Base-by-base conservation (phyloP, 1,139 yeast genomes). In the Taphrina betulina region DNA sequence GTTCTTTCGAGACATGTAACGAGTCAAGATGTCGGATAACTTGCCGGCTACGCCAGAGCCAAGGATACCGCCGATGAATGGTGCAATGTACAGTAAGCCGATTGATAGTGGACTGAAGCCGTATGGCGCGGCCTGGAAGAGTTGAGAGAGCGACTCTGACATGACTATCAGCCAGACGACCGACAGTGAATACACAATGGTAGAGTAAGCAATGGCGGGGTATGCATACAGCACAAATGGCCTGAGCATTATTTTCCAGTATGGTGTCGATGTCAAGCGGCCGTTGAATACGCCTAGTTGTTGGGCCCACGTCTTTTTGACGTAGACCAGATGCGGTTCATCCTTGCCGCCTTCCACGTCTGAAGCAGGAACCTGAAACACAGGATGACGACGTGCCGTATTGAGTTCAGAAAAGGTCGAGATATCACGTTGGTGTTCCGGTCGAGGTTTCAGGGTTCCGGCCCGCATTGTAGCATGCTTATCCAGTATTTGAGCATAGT, bases 131-230 rank as follows among this genome's bases (percentile, higher is more conserved):
- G 67, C 65, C 16, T 72, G 66, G 63, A 80, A 81, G 26, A 80
- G 76, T 12, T 75, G 73, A 2, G 81, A 72, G 33, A 81, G 75
- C 0, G 80, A 75, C 65, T 81, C 84, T 1, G 83, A 78, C 46
- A 81, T 76, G 48, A 80, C 78, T 66, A 81, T 80, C 53, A 81
- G 73, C 83, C 83, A 81, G 19, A 81, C 82, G 23, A 81, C 82
- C 8, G 83, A 79, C 58, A 80, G 72, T 0, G 82, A 71, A 63
- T 81, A 81, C 1, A 78, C 67, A 7, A 80, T 63, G 0, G 83
- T 72, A 0, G 82, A 78, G 63, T 75, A 80, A n/a, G 78, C 65
- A 16, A 81, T 71, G 2, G 78, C 70, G 0, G 85, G 83, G 65
- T 80, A 81, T 1, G 70, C 61, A 59, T 72, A 76, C 10, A 81